A percentile compares a stretch with the other conserved stretches of the same genome.
Evolutionary conservation across 1,139 yeast species (phyloP).

Genomic region (Hanseniaspora uvarum): DNA sequence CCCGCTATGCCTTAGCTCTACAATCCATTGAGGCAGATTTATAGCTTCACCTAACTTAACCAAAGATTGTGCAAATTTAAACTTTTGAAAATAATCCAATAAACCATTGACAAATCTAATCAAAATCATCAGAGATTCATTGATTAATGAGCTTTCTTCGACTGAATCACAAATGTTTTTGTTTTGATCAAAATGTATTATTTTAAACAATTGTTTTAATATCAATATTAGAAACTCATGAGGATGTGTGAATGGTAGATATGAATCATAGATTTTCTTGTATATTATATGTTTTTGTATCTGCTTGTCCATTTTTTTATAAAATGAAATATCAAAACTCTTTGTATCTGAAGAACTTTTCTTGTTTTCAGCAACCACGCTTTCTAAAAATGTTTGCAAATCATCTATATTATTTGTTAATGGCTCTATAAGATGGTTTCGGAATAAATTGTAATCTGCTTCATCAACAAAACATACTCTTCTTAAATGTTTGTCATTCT

Average conservation of each 20-base stretch:
- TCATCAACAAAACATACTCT: slow-evolving; percentile 17
- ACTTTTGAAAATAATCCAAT: slow-evolving; percentile 76
- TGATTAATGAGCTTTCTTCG: background rate
- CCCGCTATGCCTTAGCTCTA: slow-evolving; percentile 80
- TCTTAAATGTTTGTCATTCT: slow-evolving; percentile 14
- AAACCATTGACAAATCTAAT: slow-evolving; percentile 86
- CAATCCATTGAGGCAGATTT: slow-evolving; percentile 70
- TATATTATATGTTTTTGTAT: slow-evolving; percentile 15
- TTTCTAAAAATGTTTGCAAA: background rate
- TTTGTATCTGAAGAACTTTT: background rate
- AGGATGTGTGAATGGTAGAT: slow-evolving; percentile 15
- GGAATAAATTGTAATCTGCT: slow-evolving; percentile 20
- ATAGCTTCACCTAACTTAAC: slow-evolving; percentile 60
- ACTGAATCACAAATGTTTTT: background rate
- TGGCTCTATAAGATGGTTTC: slow-evolving; percentile 14
- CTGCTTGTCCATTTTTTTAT: slow-evolving; percentile 10
- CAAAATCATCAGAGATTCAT: slow-evolving; percentile 60
- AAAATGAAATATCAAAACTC: background rate
- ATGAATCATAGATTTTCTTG: slow-evolving; percentile 9
- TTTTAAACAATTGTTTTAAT: slow-evolving; percentile 4
- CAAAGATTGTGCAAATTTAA: slow-evolving; percentile 68
- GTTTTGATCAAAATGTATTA: background rate
- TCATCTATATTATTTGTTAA: background rate
- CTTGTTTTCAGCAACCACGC: background rate
- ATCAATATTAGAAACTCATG: slow-evolving; percentile 10